These are phyloP conservation scores for Fusarium acutatum DNA, from an alignment of 2,329 filamentous ascomycete species.

Conservation along the genomic window DNA sequence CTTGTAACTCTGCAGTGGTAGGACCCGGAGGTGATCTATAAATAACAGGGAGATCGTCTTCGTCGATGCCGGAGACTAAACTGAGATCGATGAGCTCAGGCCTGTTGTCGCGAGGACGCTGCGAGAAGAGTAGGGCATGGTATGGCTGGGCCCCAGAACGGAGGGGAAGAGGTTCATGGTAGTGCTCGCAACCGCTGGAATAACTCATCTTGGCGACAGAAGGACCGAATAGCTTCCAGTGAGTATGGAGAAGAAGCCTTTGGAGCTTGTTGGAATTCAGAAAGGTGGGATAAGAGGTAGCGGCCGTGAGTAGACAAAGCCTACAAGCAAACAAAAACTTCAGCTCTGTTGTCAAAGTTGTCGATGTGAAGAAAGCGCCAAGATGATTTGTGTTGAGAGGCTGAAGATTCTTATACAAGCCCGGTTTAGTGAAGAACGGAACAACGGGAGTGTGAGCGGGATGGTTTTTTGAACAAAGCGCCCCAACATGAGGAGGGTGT, in stretches of 20 bases:
- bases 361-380: neutral
- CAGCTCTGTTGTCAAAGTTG: neutral
- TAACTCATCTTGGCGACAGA: neutral
- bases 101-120: neutral
- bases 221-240: neutral
- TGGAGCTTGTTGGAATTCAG: neutral
- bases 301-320: neutral
- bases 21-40: neutral
- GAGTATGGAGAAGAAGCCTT: too few species aligned
- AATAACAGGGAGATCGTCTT: neutral
- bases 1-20: neutral
- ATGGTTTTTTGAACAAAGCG: constrained; percentile 8
- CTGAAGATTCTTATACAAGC: neutral
- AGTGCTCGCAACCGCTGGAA: neutral
- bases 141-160: neutral
- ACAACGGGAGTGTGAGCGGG: neutral
- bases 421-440: neutral
- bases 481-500: neutral
- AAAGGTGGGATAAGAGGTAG: neutral
- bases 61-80: neutral
- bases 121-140: neutral
- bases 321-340: neutral
- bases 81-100: neutral
- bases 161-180: constrained; percentile 11
- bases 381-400: neutral